A percentile compares a stretch with the other conserved stretches of the same genome.
These are phyloP conservation scores for Geotrichum carabidarum DNA, from an alignment of 1,139 yeast genomes.

Conservation along the genomic window DNA sequence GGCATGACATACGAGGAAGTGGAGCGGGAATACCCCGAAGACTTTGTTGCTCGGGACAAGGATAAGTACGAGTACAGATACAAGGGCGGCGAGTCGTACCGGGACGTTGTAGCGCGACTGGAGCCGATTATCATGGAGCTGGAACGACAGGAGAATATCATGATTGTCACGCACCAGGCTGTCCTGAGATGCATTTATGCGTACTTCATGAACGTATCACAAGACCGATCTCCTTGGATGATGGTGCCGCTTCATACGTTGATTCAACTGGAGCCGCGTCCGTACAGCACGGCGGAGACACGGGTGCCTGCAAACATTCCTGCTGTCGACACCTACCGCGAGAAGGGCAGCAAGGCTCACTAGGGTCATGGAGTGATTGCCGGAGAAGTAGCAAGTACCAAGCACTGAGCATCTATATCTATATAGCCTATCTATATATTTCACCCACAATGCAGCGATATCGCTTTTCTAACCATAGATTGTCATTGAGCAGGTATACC, in stretches of 20 bases:
- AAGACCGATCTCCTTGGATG: slow-evolving; percentile 98
- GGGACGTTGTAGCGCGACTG: slow-evolving; percentile 87
- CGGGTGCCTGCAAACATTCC: slow-evolving; percentile 93
- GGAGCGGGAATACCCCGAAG: slow-evolving; percentile 80
- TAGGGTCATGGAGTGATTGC: neutral
- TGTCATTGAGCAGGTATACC: no score
- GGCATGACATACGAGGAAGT: slow-evolving; percentile 90
- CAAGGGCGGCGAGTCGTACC: slow-evolving; percentile 94
- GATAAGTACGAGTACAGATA: slow-evolving; percentile 93
- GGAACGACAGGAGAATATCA: slow-evolving; percentile 91
- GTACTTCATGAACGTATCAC: slow-evolving; percentile 96
- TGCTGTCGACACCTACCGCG: slow-evolving; percentile 94
- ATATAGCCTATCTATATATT: no score
- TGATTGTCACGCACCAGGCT: slow-evolving; percentile 96
- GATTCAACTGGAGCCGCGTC: slow-evolving; percentile 88
- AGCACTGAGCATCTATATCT: no score
- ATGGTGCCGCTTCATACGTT: slow-evolving; percentile 93
- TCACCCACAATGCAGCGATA: neutral
- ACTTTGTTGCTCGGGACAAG: slow-evolving; percentile 91
- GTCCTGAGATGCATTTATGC: slow-evolving; percentile 94
- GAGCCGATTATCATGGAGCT: slow-evolving; percentile 98
- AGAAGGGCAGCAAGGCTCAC: slow-evolving; percentile 53
- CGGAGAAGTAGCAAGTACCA: no score
- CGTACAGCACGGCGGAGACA: slow-evolving; percentile 83
- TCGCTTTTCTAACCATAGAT: no score